phyloP scores from a whole-genome alignment of 208 protist genomes.

The Trypanosoma brucei region DNA sequence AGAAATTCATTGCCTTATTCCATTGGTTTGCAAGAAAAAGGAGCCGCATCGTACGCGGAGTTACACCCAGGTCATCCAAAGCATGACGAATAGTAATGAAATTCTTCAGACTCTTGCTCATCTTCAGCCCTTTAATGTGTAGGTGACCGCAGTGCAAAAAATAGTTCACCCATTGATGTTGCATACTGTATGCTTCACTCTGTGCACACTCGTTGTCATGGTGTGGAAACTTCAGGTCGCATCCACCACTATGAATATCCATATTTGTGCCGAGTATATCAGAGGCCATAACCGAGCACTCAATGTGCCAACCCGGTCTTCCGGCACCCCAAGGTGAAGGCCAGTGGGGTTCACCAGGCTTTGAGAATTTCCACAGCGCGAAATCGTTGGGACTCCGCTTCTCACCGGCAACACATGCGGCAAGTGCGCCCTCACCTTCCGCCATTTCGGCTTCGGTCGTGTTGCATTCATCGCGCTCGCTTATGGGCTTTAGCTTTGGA shows the following conservation, averaged over 20 bases:
- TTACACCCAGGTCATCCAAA: conserved; percentile 70
- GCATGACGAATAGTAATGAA: conserved; percentile 97
- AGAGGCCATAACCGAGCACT: conserved; percentile 98
- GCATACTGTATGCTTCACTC: conserved; percentile 84
- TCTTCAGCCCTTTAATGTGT: conserved; percentile 98
- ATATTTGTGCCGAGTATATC: conserved; percentile 90
- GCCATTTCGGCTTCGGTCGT: conserved; percentile 85
- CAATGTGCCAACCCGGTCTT: conserved; percentile 99
- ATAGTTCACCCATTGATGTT: conserved; percentile 97
- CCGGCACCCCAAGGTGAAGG: conserved; percentile 91
- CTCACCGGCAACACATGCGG: conserved; percentile 56
- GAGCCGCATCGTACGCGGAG: conserved; percentile 87
- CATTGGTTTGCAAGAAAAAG: conserved; percentile 94
- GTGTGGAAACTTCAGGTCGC: conserved; percentile 99
- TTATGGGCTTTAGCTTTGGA: conserved; percentile 84
- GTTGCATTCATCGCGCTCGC: conserved; percentile 37
- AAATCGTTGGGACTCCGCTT: conserved; percentile 95
- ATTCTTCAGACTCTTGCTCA: conserved; percentile 99
- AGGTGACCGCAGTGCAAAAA: conserved; percentile 97
- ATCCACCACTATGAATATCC: conserved; percentile 97
- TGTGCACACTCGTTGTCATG: conserved; percentile 99
- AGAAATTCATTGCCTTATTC: conserved; percentile 91
- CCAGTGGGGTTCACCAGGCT: conserved; percentile 93
- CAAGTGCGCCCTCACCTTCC: conserved; percentile 88
- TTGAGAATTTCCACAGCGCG: conserved; percentile 97